Base-by-base conservation (phyloP, 352 stramenopile genomes). In the Phytopythium ostracodes region DNA sequence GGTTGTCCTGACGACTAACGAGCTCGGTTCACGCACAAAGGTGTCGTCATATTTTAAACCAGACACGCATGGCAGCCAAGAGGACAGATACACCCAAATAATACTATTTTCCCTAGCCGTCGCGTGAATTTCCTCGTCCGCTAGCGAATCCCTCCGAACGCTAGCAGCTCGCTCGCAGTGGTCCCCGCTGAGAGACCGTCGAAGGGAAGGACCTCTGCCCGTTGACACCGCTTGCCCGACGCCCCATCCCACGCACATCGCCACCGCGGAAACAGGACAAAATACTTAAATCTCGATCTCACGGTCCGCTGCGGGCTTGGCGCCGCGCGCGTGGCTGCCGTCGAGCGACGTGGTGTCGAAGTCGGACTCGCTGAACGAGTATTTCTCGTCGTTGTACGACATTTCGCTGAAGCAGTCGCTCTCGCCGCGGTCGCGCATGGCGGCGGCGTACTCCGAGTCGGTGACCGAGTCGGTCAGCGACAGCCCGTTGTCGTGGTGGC, bases 341-440 rank as follows among this genome's bases (percentile, higher is more conserved):
- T 75, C 68, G 10, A 81, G 60, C 42, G 63, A 44, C 59, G 72
- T 67, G 35, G 64, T 64, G 24, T 87, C 77, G 7, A 73, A 40
- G 31, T 76, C 65, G 51, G 75, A 77, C 44, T 83, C 74, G 51
- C 73, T 84, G 59, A 91, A 89, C 18, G 73, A 85, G 68, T 91
- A 91, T 61, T 88, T 91, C 54, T 91, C 81, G 62, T 91, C 81
- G 59, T 91, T 91, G 79, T 89, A 89, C 49, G 81, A 91, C 79
- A 91, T 89, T 56, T 91, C 81, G 50, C 75, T 87, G 72, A 70
- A 87, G 69, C 79, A 89, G 62, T 91, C 81, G 61, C 81, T 91
- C 65, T 78, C 77, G 5, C 70, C 77, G 42, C 67, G 77, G 60
- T 59, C 72, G 60, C 71, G 74, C 33, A 84, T 36, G 55, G 86